Base-by-base conservation (phyloP, 2,329 filamentous ascomycete genomes). In the Monilinia polystroma region DNA sequence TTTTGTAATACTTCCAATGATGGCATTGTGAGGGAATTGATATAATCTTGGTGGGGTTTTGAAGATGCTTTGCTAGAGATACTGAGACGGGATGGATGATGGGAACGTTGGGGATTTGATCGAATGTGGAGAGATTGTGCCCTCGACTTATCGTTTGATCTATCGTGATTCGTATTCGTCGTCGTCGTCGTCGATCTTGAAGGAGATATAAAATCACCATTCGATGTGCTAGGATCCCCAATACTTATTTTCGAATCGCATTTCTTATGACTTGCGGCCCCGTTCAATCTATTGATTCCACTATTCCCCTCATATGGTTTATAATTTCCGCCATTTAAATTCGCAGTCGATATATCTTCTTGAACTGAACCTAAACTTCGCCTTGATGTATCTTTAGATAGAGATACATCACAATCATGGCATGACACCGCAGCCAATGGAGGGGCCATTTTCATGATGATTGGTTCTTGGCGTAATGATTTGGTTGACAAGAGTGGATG, bases 1-100 rank as follows among this genome's bases (percentile, higher is more conserved):
- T 79, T 79, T 68, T 80, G 76, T 45, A 86, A 82, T 66, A 82
- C 78, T 41, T 81, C 70, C 16, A 51, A 63, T 11, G 70, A 69
- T 2, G 75, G 75, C 11, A 68, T 62, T 41, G 64, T 57, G 23
- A 77, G 66, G 23, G 70, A 74, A 64, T 76, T 72, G 3, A 77
- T 57, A 43, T 77, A 77, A 63, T 76, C 74, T 64, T 74, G 68
- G 53, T 76, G 75, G 41, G 69, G 71, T 32, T 64, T 67, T 18
- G 63, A n/a, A 20, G 72, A 71, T 45, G 64, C 45, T 23, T 68
- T 70, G 4, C 70, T 71, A 10, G 68, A 66, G 8, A 73, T 23
- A 14, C 73, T 74, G 16, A 72, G 38, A 38, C 70, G 70, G 14
- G 70, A 73, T 29, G 67, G 67, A 52, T 68, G 66, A 26, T 68